Evolutionary conservation across 2,329 filamentous ascomycete species (phyloP).

Genomic region (Colletotrichum sp.): DNA sequence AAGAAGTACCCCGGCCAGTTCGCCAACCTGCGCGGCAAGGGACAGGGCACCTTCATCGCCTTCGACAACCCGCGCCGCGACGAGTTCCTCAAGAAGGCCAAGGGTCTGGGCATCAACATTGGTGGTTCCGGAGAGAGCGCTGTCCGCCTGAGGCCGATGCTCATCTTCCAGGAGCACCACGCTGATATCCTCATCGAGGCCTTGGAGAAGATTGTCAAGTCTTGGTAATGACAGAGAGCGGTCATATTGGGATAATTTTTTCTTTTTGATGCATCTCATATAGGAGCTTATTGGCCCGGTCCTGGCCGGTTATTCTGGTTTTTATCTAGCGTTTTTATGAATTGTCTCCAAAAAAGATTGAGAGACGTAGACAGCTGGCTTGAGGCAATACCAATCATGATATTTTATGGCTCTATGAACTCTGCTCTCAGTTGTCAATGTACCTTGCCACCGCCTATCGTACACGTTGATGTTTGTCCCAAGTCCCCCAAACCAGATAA

Average conservation of each 20-base stretch:
- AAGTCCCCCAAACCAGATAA: not conserved
- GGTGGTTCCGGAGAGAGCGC: constrained; percentile 79
- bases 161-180: constrained; percentile 91
- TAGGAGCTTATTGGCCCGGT: not conserved
- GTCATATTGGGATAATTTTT: not conserved
- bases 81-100: constrained; percentile 78
- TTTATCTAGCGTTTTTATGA: constrained; percentile 4
- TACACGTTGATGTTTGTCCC: not conserved
- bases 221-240: constrained; percentile 24
- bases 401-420: not conserved
- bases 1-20: constrained; percentile 78
- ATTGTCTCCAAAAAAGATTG: not conserved
- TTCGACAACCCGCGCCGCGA: constrained; percentile 86
- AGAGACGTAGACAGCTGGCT: not conserved
- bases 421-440: not conserved
- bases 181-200: constrained; percentile 83
- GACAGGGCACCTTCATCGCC: constrained; percentile 89
- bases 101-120: constrained; percentile 84
- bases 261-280: not conserved
- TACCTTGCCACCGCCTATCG: not conserved
- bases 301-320: not conserved
- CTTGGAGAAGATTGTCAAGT: constrained; percentile 74
- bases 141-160: constrained; percentile 84
- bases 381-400: not conserved
- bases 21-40: constrained; percentile 84